phyloP scores from a whole-genome alignment of 768 basidiomycete species.

The Podaxis sp. region DNA sequence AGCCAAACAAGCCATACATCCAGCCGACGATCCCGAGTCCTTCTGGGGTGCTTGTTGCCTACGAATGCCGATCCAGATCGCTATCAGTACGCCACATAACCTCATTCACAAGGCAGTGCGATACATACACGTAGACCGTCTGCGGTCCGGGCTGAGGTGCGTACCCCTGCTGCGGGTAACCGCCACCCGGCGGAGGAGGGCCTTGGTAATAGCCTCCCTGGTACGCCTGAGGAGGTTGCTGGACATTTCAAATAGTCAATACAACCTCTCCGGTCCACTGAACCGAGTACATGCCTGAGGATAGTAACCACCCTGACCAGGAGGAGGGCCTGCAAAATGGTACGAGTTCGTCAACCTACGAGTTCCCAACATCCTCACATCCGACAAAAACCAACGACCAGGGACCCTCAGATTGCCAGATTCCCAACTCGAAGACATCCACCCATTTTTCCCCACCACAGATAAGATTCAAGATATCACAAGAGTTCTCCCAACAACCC shows the following conservation, averaged over 20 bases:
- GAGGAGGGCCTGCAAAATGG: constrained; percentile 41
- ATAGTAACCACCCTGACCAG: constrained; percentile 69
- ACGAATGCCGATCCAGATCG: constrained; percentile 28
- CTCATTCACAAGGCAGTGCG: background rate
- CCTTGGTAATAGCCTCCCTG: constrained; percentile 42
- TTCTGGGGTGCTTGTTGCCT: constrained; percentile 48
- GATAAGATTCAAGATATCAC: background rate
- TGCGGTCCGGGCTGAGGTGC: constrained; percentile 57
- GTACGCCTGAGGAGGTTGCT: constrained; percentile 74
- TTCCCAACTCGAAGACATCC: background rate
- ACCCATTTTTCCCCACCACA: background rate
- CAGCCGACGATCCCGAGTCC: constrained; percentile 36
- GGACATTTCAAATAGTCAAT: constrained; percentile 10
- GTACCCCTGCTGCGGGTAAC: constrained; percentile 52
- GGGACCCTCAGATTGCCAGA: no score
- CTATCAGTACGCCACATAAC: background rate
- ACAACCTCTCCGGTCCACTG: background rate
- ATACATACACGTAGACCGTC: constrained; percentile 74
- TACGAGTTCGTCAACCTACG: constrained; percentile 8
- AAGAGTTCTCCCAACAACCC: background rate
- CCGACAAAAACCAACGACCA: background rate
- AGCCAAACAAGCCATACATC: constrained; percentile 66
- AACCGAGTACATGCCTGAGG: constrained; percentile 39
- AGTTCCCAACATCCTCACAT: background rate
- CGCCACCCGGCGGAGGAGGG: constrained; percentile 38